These are phyloP conservation scores for Samsoniella hepiali DNA, from an alignment of 2,329 filamentous ascomycete genomes.

Conservation along the genomic window DNA sequence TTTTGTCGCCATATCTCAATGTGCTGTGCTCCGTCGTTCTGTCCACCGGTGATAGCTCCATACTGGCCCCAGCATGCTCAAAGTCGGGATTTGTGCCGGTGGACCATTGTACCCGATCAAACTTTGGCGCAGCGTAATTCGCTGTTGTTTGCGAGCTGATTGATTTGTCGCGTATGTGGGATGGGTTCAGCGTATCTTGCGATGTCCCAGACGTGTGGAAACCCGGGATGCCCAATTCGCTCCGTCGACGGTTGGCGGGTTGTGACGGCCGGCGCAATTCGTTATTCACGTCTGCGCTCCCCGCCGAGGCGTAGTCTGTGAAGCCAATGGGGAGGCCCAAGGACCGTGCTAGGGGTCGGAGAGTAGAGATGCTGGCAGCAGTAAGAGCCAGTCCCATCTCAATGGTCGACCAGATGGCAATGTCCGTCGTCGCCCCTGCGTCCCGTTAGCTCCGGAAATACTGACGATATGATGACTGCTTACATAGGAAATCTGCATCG, in stretches of 20 bases:
- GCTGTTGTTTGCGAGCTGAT: conserved; percentile 3
- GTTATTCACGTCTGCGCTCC: background rate
- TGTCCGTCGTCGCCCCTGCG: conserved; percentile 34
- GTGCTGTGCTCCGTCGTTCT: conserved; percentile 3
- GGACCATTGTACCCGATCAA: background rate
- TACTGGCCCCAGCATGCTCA: background rate
- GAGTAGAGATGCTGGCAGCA: conserved; percentile 41
- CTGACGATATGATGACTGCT: background rate
- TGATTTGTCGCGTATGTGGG: background rate
- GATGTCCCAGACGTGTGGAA: conserved; percentile 1
- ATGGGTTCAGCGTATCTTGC: conserved; percentile 11
- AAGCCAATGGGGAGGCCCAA: conserved; percentile 10
- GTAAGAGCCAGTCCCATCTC: conserved; percentile 44
- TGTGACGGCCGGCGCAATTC: background rate
- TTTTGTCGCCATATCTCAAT: background rate
- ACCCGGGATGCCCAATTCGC: background rate
- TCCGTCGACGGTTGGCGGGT: background rate
- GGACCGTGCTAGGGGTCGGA: conserved; percentile 35
- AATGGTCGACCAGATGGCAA: conserved; percentile 45
- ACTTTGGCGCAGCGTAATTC: background rate
- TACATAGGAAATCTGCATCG: conserved; percentile 40
- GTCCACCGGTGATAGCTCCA: background rate
- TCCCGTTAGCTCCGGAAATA: background rate
- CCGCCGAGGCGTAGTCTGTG: background rate
- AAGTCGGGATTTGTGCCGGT: background rate